Conservation (phyloP, 331 rosid species). For the Erythrophleum ivorense region DNA sequence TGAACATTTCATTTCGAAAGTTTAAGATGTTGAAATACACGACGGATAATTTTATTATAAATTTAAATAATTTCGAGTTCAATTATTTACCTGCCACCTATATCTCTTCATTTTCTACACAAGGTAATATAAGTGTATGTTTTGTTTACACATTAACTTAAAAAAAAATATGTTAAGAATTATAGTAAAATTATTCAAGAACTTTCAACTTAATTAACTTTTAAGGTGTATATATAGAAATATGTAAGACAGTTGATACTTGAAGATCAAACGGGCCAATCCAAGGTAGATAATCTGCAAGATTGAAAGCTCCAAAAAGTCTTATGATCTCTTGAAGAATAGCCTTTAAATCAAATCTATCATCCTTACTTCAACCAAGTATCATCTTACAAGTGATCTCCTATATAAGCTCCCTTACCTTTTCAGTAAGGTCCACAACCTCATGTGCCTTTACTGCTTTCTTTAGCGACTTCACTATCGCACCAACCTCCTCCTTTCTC, state of each 20-base stretch:
- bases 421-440: slow-evolving; percentile 29
- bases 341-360: slow-evolving; percentile 16
- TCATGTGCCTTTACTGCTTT: background rate
- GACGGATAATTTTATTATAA: too few species aligned
- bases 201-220: too few species aligned
- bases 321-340: background rate
- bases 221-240: too few species aligned
- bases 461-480: slow-evolving; percentile 29
- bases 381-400: slow-evolving; percentile 30
- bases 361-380: slow-evolving; percentile 26
- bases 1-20: too few species aligned
- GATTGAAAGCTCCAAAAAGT: slow-evolving; percentile 32
- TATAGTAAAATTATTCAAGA: too few species aligned
- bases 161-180: too few species aligned
- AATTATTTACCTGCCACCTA: too few species aligned
- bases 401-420: slow-evolving; percentile 6
- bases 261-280: slow-evolving; percentile 39
- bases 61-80: too few species aligned
- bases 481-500: slow-evolving; percentile 34
- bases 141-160: too few species aligned
- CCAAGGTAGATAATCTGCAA: slow-evolving; percentile 46
- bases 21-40: too few species aligned
- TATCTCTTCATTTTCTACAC: too few species aligned
- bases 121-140: too few species aligned
- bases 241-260: background rate